phyloP scores from a whole-genome alignment of 805 yeast species.

The Metschnikowia borealis region DNA sequence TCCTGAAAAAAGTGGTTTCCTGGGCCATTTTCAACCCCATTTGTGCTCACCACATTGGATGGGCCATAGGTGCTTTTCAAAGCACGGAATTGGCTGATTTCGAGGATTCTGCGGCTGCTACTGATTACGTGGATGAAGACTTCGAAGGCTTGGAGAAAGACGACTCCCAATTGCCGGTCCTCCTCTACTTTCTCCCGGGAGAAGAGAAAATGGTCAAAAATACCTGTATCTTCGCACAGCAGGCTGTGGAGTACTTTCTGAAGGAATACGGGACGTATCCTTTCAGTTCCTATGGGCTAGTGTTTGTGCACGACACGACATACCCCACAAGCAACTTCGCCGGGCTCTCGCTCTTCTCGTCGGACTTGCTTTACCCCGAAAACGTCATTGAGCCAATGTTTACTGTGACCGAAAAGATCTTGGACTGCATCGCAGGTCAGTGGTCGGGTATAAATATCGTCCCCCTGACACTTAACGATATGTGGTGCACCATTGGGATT shows the following conservation, averaged over 20 bases:
- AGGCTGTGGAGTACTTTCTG: constrained; percentile 77
- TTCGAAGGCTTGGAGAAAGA: constrained; percentile 29
- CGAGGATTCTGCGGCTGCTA: constrained; percentile 26
- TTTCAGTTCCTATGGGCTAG: constrained; percentile 72
- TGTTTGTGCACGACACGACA: constrained; percentile 49
- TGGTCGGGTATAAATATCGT: constrained; percentile 93
- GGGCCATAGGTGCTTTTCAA: constrained; percentile 88
- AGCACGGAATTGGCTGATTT: constrained; percentile 50
- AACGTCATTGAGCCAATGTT: constrained; percentile 76
- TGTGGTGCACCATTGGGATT: constrained; percentile 89
- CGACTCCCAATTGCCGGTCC: constrained; percentile 34
- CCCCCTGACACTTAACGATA: constrained; percentile 71
- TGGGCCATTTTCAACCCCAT: constrained; percentile 79
- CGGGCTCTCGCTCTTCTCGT: constrained; percentile 62
- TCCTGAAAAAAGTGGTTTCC: constrained; percentile 66
- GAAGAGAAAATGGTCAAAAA: constrained; percentile 55
- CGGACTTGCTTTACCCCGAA: constrained; percentile 65
- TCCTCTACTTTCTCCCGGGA: constrained; percentile 62
- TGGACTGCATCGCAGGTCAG: constrained; percentile 75
- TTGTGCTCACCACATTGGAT: constrained; percentile 91
- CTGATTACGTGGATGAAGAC: constrained; percentile 29
- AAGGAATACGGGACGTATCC: constrained; percentile 93
- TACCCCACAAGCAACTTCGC: constrained; percentile 52
- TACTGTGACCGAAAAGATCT: constrained; percentile 59
- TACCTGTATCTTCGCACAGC: constrained; percentile 70